Evolutionary conservation across 345 rosid genomes (phyloP), one percentile per base, ranked within the genome.

Genomic region (Populus davidiana): DNA sequence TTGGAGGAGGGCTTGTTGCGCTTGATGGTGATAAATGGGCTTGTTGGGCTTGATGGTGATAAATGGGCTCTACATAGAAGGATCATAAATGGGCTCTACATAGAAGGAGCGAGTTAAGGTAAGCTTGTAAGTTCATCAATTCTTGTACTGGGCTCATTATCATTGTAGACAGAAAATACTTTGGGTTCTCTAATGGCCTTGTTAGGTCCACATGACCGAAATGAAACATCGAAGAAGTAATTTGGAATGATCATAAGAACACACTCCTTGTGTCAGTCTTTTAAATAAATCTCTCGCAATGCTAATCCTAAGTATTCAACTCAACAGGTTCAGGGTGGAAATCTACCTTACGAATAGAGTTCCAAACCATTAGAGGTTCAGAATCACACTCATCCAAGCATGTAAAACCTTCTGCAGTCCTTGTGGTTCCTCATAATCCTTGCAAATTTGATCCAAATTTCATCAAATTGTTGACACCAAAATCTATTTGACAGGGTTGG

Each of bases 31-130:
- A 27, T 27, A 27, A 27, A 27, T 27, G 27, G 99, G 47, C 93
- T 95, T 73, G 83, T 86, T 69, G 92, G 90, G 72, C 89, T 95
- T 56, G 76, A 81, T 9, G 97, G 98, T 4, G 80, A 84, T 29
- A 80, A 82, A 75, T 95, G 98, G 96, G 91, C 89, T 25, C 25
- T 83, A 2, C 99, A 90, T 35, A 76, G 97, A 79, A 80, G 92
- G 82, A 87, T 94, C 68, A 84, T 29, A 80, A 82, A 75, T 95
- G 98, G 96, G 91, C 89, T 20, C 47, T 83, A 2, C 99, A 90
- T 35, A 76, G 97, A 79, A 80, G 86, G 95, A 90, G 49, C 87
- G 85, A 73, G 90, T 93, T 67, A 93, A 89, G 97, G 97, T 94
- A 27, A 79, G 36, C n/a, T 13, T 11, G 35, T 6, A 25, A 6